Evolutionary conservation across 768 basidiomycete species (phyloP), one percentile per base, ranked within the genome.

Genomic region (Phylloporus sp.): DNA sequence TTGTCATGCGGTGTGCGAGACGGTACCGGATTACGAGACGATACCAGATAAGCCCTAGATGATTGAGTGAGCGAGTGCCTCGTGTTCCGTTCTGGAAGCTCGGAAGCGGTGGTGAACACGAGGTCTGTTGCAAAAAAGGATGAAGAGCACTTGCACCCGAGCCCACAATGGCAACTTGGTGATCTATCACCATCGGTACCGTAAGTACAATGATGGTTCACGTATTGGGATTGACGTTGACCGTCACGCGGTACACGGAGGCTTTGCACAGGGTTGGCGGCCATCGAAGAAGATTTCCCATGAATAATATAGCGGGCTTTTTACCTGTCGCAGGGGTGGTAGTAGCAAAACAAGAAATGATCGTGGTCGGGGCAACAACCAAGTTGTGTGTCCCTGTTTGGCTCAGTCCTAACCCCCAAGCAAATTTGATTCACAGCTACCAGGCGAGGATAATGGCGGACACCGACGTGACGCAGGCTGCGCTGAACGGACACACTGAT

Each of bases 361-460:
- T n/a, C n/a, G n/a, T n/a, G n/a, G n/a, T n/a, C n/a, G n/a, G n/a
- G n/a, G n/a, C n/a, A n/a, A n/a, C n/a, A 15, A 20, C 40, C 24
- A n/a, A 38, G 26, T 50, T 62, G 57, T 69, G 50, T 69, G 50
- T 47, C 52, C 52, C 58, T 69, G 58, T 69, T 69, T 70, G 57
- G 31, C n/a, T 31, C 1, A 15, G 13, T 44, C 41, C 32, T 38
- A 38, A 59, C 46, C 41, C 36, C 42, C 28, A 41, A 54, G 47
- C 54, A 67, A 64, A 52, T 66, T 69, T 57, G 54, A 50, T 52
- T 54, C 42, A 12, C 43, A 49, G 42, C 50, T 53, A 39, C 45
- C 47, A 26, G 39, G n/a, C n/a, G 12, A 24, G 39, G 39, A 56
- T 49, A 58, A 81, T 82, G 81, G 70, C 80, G 61, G 79, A 81